Conservation (phyloP, 352 stramenopile species). For the Globisporangium nagaii region DNA sequence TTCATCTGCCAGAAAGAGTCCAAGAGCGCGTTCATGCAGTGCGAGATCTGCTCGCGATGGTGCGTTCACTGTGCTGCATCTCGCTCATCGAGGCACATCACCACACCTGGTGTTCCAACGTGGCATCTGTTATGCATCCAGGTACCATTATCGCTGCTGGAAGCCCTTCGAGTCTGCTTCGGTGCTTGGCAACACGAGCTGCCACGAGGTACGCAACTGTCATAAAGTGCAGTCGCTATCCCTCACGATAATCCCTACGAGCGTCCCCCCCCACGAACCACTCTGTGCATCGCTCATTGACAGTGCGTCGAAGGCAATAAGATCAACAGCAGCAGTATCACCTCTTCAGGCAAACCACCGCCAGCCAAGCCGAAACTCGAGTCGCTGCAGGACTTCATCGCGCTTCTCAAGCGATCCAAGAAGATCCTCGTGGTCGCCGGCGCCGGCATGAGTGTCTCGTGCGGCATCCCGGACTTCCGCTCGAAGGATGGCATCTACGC, state of each 20-base stretch:
- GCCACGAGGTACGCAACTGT: conserved; percentile 37
- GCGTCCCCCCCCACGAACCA: no score
- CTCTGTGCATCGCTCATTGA: no score
- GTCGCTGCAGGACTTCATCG: conserved; percentile 56
- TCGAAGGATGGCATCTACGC: conserved; percentile 86
- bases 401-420: conserved; percentile 65
- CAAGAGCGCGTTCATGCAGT: conserved; percentile 53
- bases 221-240: no score
- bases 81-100: no score
- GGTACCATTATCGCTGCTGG: conserved; percentile 48
- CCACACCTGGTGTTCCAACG: no score
- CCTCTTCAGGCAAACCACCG: not conserved
- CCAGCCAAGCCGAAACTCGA: conserved; percentile 22
- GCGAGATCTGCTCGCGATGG: conserved; percentile 67
- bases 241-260: no score
- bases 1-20: conserved; percentile 56
- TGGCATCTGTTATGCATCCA: no score
- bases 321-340: not conserved
- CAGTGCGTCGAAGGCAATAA: conserved; percentile 52
- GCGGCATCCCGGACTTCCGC: conserved; percentile 98
- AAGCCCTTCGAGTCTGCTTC: conserved; percentile 47
- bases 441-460: conserved; percentile 94
- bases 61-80: conserved; percentile 14
- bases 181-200: conserved; percentile 72
- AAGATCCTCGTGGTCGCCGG: conserved; percentile 90